Base-by-base conservation (phyloP, 164 flowering plant species). In the Brasenia schreberi region DNA sequence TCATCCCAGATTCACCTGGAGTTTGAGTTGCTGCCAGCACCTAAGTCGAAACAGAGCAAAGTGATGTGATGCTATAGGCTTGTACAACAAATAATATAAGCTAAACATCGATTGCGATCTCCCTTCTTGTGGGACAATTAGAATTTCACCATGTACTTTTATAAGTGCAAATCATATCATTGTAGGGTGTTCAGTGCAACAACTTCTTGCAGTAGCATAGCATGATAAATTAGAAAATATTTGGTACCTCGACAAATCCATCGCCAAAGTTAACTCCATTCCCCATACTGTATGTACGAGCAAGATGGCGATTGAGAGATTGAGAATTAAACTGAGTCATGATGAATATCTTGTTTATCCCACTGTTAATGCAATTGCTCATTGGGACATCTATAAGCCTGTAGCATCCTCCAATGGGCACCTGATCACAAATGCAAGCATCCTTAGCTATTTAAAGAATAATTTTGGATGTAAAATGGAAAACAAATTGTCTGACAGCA, bases 291-390 rank as follows among this genome's bases (percentile, higher is more conserved):
- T 69, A 69, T 39, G 72, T 65, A 5, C 66, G 67, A 43, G 72
- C 72, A 64, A 69, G 67, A 44, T 69, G 72, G 12, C 72, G 72
- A 23, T 69, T 69, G 19, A 69, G 72, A 23, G 72, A 69, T 42
- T 42, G 56, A 19, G 72, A 69, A 42, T 69, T 69, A 56, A 69
- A 69, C 56, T 69, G 72, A n/a, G 72, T 69, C 63, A 69, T 43
- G 23, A 69, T 65, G 67, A 58, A 69, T 4, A 69, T 59, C 39
- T 69, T 69, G 67, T 69, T 69, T 44, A 69, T 59, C 58, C 72
- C 72, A 69, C 72, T 64, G 64, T 69, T 69, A 6, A 69, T 64
- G 67, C 72, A 69, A 43, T 69, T 69, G 64, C 72, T 69, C 72
- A 69, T 69, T 19, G 72, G 72, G 44, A 69, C 63, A 64, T 69